phyloP scores from a whole-genome alignment of 345 rosid genomes.

The Microcos paniculata region DNA sequence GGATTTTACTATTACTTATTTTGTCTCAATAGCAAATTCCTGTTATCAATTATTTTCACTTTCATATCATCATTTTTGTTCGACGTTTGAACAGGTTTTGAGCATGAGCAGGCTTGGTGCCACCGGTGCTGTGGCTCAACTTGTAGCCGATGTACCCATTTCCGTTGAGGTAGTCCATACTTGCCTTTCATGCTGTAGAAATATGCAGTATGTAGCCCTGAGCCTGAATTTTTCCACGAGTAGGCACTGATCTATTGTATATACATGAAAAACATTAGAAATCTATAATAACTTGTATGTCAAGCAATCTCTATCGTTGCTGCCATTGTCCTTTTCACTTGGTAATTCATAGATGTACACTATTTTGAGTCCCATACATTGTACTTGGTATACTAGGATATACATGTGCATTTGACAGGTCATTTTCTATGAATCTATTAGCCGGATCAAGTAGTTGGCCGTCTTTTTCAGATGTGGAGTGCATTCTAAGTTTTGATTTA shows the following conservation, averaged over 20 bases:
- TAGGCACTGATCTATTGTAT: neutral
- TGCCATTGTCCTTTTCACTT: neutral
- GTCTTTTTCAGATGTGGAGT: conserved; percentile 10
- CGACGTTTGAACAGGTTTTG: conserved; percentile 45
- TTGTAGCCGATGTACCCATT: conserved; percentile 63
- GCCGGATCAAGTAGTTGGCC: neutral
- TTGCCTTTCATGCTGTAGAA: neutral
- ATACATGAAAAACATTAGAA: neutral
- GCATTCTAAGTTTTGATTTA: neutral
- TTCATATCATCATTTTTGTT: conserved; percentile 5
- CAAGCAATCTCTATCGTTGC: neutral
- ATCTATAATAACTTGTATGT: neutral
- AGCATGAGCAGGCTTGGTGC: conserved; percentile 79
- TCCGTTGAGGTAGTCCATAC: conserved; percentile 50
- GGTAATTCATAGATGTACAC: neutral
- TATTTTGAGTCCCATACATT: neutral
- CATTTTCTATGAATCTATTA: neutral
- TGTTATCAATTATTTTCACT: neutral
- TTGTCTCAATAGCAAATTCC: neutral
- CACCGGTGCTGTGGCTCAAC: conserved; percentile 75
- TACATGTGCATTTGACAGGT: neutral
- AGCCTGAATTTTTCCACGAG: neutral
- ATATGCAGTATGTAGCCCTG: neutral
- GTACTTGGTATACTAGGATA: neutral
- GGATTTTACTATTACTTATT: neutral